Base-by-base conservation (phyloP, 164 flowering plant species). In the Euptelea pleiosperma region DNA sequence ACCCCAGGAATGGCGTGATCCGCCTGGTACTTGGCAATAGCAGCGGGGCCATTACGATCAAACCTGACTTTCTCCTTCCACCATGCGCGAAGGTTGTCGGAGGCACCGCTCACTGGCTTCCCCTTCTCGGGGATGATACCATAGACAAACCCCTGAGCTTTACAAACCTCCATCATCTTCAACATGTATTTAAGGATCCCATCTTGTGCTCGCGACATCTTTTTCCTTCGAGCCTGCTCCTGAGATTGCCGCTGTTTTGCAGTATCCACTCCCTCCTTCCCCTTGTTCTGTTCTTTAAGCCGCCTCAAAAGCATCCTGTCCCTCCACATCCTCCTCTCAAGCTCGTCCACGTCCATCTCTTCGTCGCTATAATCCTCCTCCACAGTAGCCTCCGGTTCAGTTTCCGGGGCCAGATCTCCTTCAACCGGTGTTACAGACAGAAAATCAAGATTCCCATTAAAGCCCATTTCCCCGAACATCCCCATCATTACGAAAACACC, bases 111-210 rank as follows among this genome's bases (percentile, higher is more conserved):
- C n/a, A 86, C 93, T 0, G 96, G 93, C 54, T 89, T 89, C 22
- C 96, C 96, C 44, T 86, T 89, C 75, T 89, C 96, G 0, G 93
- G 93, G 51, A 89, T 82, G 57, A 89, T 86, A n/a, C 96, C 96
- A 68, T 89, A 89, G 5, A 89, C 96, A 46, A 89, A 89, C 0
- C 96, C 96, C 61, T 84, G 96, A 36, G 93, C 96, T 46, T 89
- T 84, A 42, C 96, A 89, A 8, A 86, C 89, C 52, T 89, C 96
- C 93, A 86, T 89, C 93, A 86, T 84, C 75, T 86, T 89, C 55
- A 88, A 28, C 96, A 88, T 86, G 66, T 89, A 89, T 21, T 84
- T 86, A 57, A 89, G 65, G 55, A 89, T 86, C 55, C 90, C 92
- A 65, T 89, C 96, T 59, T 89, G 93, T 0, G 93, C 96, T 42